phyloP scores from a whole-genome alignment of 805 yeast species.

The Kodamaea hsintzibuensis region DNA sequence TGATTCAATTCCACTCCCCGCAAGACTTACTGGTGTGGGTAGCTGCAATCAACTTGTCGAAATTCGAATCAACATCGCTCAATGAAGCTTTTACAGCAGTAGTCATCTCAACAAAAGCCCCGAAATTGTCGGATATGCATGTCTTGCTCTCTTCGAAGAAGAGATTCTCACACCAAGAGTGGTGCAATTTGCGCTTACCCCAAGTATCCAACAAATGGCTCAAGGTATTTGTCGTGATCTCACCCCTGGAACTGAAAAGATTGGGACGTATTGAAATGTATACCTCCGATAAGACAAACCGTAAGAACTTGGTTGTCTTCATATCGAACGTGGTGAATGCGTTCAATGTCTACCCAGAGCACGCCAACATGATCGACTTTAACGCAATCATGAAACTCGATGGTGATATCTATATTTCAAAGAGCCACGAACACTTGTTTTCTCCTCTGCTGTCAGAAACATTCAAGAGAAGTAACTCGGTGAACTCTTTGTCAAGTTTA shows the following conservation, averaged over 20 bases:
- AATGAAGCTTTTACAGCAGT: slow-evolving; percentile 70
- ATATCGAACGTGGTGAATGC: slow-evolving; percentile 45
- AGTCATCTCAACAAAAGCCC: slow-evolving; percentile 57
- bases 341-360: slow-evolving; percentile 61
- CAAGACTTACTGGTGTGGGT: slow-evolving; percentile 39
- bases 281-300: slow-evolving; percentile 46
- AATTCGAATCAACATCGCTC: slow-evolving; percentile 55
- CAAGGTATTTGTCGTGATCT: slow-evolving; percentile 50
- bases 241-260: slow-evolving; percentile 47
- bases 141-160: slow-evolving; percentile 52
- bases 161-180: slow-evolving; percentile 52
- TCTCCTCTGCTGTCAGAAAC: slow-evolving; percentile 1
- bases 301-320: slow-evolving; percentile 54
- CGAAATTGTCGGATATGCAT: slow-evolving; percentile 56
- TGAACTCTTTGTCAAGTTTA: slow-evolving; percentile 6
- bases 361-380: slow-evolving; percentile 54
- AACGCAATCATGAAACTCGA: slow-evolving; percentile 56
- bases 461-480: slow-evolving; percentile 7
- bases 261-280: slow-evolving; percentile 57
- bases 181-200: slow-evolving; percentile 64
- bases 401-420: slow-evolving; percentile 55
- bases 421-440: slow-evolving; percentile 31
- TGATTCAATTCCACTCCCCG: slow-evolving; percentile 23
- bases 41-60: slow-evolving; percentile 52
- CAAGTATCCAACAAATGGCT: slow-evolving; percentile 61